Conservation (phyloP, 2,329 filamentous ascomycete genomes). For the Beauveria rudraprayagi region DNA sequence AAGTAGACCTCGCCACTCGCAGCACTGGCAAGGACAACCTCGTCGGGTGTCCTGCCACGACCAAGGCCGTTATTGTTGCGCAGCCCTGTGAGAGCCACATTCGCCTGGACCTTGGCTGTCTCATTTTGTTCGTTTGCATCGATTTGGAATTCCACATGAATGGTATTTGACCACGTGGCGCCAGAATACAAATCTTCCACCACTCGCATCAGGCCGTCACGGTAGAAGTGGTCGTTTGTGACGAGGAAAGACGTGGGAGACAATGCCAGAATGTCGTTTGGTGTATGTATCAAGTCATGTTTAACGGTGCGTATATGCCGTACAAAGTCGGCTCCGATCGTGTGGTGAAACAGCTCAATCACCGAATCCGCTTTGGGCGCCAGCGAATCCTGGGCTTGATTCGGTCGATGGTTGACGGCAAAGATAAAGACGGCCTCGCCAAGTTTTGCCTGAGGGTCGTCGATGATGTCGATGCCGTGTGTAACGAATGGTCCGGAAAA, state of each 20-base stretch:
- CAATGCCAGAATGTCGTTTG: slow-evolving; percentile 48
- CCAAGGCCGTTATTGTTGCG: slow-evolving; percentile 51
- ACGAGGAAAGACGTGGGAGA: slow-evolving; percentile 44
- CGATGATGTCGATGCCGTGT: slow-evolving; percentile 53
- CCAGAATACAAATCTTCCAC: slow-evolving; percentile 37
- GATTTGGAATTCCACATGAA: slow-evolving; percentile 34
- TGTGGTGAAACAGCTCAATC: slow-evolving; percentile 50
- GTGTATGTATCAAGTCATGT: slow-evolving; percentile 45
- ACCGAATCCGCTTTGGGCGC: slow-evolving; percentile 39
- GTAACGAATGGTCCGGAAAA: slow-evolving; percentile 48
- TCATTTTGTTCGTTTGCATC: slow-evolving; percentile 19
- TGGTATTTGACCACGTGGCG: slow-evolving; percentile 40
- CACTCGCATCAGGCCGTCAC: slow-evolving; percentile 35
- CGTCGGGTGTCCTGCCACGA: slow-evolving; percentile 32
- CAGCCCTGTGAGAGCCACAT: slow-evolving; percentile 34
- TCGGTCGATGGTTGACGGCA: slow-evolving; percentile 51
- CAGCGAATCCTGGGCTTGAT: slow-evolving; percentile 26
- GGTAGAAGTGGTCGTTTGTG: slow-evolving; percentile 52
- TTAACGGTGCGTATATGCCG: slow-evolving; percentile 44
- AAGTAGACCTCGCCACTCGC: slow-evolving; percentile 40
- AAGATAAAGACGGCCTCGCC: slow-evolving; percentile 47
- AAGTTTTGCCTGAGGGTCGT: slow-evolving; percentile 31
- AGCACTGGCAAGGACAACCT: slow-evolving; percentile 37
- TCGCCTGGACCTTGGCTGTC: slow-evolving; percentile 30
- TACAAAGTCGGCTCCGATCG: slow-evolving; percentile 31